phyloP scores from a whole-genome alignment of 257 asterid species.

The Nicotiana tabacum region DNA sequence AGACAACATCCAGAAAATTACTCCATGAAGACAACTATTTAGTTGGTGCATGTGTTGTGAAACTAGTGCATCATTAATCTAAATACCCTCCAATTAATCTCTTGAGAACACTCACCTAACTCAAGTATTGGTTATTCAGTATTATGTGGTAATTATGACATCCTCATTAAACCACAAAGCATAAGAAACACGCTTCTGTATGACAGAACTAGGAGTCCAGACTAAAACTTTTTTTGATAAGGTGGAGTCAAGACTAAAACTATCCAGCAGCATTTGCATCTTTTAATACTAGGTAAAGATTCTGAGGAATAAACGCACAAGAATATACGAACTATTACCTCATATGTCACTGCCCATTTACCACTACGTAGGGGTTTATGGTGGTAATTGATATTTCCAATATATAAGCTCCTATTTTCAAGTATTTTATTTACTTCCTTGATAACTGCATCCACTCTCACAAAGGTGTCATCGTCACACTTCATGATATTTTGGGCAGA shows the following conservation, averaged over 20 bases:
- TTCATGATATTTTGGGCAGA: constrained; percentile 80
- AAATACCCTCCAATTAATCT: not conserved
- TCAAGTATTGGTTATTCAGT: not conserved
- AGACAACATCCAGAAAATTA: not conserved
- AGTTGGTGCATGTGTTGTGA: not conserved
- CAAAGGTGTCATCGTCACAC: constrained; percentile 92
- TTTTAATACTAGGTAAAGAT: not conserved
- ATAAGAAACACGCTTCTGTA: not conserved
- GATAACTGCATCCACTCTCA: constrained; percentile 74
- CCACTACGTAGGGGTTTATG: constrained; percentile 85
- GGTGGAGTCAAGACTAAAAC: not conserved
- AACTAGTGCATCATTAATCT: not conserved
- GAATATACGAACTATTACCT: constrained; percentile 36
- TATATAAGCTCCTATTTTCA: constrained; percentile 50
- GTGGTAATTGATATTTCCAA: constrained; percentile 85
- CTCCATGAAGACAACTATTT: not conserved
- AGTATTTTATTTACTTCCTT: constrained; percentile 61
- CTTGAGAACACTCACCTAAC: not conserved
- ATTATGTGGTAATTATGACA: not conserved
- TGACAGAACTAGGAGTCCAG: not conserved
- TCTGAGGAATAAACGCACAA: not conserved
- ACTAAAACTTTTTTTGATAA: too few species aligned
- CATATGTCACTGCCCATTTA: constrained; percentile 91
- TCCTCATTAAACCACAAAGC: not conserved
- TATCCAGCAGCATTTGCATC: not conserved